Conservation (phyloP, 2,329 filamentous ascomycete genomes). For the Aspergillus pseudoviridinutans region DNA sequence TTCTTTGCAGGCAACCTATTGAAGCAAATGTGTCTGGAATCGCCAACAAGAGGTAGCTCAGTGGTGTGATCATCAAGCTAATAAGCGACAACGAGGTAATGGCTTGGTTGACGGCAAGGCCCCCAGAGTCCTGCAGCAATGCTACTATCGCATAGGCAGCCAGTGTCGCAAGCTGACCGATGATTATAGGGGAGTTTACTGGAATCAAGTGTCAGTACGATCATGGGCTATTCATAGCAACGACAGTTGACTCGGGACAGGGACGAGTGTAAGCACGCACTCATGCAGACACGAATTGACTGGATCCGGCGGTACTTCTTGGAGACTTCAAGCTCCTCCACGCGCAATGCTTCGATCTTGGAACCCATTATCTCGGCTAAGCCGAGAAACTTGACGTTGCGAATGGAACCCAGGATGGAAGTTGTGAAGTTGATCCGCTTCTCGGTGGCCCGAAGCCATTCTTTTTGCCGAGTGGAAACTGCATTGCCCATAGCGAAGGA, state of each 20-base stretch:
- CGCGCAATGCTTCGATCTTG: constrained; percentile 19
- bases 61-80: constrained; percentile 34
- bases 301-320: constrained; percentile 18
- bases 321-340: constrained; percentile 20
- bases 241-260: too few relatives aligned
- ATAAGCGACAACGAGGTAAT: constrained; percentile 40
- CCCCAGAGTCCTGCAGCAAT: constrained; percentile 6
- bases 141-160: constrained; percentile 16
- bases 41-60: constrained; percentile 34
- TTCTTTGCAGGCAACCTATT: constrained; percentile 36
- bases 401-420: constrained; percentile 39
- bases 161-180: constrained; percentile 15
- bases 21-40: constrained; percentile 35
- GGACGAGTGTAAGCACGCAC: not conserved
- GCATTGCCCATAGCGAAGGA: constrained; percentile 10
- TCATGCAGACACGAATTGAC: constrained; percentile 10
- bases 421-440: constrained; percentile 40
- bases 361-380: constrained; percentile 19
- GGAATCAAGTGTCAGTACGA: constrained; percentile 1
- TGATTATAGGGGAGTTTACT: constrained; percentile 11
- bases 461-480: constrained; percentile 25
- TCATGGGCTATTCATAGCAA: too few relatives aligned
- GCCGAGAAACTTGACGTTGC: constrained; percentile 41
- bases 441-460: constrained; percentile 43
- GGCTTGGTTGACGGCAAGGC: constrained; percentile 33